These are phyloP conservation scores for Pythium brassicae DNA, from an alignment of 352 stramenopile species.

Conservation along the genomic window DNA sequence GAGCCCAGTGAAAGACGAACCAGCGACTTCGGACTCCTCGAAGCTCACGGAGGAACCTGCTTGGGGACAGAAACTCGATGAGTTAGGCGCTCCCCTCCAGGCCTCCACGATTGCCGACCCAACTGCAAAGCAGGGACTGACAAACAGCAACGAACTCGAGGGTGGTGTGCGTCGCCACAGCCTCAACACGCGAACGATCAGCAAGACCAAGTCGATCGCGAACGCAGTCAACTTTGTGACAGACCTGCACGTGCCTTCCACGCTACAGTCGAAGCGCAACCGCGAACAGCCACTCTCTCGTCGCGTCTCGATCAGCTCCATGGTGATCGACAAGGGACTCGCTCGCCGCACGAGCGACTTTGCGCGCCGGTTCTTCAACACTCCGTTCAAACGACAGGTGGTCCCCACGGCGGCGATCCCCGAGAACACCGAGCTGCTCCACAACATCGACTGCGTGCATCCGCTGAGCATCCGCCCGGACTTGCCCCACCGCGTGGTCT, in stretches of 20 bases:
- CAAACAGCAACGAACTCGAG: constrained; percentile 3
- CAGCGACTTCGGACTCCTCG: neutral
- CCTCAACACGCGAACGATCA: constrained; percentile 7
- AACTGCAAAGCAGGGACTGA: neutral
- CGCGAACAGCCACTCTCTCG: constrained; percentile 27
- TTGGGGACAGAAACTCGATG: neutral
- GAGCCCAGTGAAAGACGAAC: neutral
- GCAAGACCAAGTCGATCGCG: constrained; percentile 15
- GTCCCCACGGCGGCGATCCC: constrained; percentile 11
- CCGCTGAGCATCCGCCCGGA: constrained; percentile 53
- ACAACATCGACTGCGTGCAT: constrained; percentile 27
- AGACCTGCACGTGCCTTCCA: constrained; percentile 7
- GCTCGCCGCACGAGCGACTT: constrained; percentile 6
- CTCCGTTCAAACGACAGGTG: constrained; percentile 5
- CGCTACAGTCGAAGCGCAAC: constrained; percentile 10
- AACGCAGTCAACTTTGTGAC: constrained; percentile 12
- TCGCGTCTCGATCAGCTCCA: constrained; percentile 30
- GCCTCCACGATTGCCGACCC: neutral
- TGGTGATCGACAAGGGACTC: constrained; percentile 13
- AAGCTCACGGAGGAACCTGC: neutral
- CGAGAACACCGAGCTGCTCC: constrained; percentile 28
- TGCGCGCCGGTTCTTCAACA: constrained; percentile 8
- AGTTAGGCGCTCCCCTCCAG: neutral
- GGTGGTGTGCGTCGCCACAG: constrained; percentile 4
- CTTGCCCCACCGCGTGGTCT: constrained; percentile 28